Evolutionary conservation across 768 basidiomycete species (phyloP), one percentile per base, ranked within the genome.

Genomic region (Suillus plorans): DNA sequence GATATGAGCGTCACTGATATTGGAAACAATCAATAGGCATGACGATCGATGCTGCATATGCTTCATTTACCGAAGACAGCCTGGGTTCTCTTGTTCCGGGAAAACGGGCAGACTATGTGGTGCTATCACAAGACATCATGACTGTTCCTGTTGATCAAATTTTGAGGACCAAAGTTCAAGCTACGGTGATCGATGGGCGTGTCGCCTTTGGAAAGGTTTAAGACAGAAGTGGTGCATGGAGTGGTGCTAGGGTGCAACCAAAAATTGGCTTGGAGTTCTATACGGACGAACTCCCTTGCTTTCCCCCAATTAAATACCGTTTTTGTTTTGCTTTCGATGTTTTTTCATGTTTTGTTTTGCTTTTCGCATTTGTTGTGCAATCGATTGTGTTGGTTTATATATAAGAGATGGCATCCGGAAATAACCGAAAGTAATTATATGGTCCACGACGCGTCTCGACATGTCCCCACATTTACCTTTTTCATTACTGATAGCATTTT

Each of bases 1-100:
- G 41, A 36, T 1, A 37, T 1, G n/a, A 14, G 20, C 18, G 36
- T 45, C 34, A 62, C 47, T 28, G 37, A 18, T 42, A 13, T 8
- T 3, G n/a, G 59, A 69, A 36, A 66, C 18, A 16, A 25, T 8
- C 34, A 22, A 63, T 67, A 91, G 90, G 94, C 22, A 92, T 96
- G 88, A 96, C 94, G 3, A 84, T 92, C 44, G 89, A 93, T 70
- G 86, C 92, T 8, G 94, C 94, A 0, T 95, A 91, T 73, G 94
- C 95, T 18, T 90, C 91, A 0, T 95, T 96, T 77, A 86, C 86
- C 0, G 92, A 94, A 69, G 71, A 82, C 49, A 77, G 71, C 4
- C 81, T 92, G 10, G 95, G 95, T n/a, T 91, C 91, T 4, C 82
- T 97, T 45, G 83, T 85, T 47, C 75, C 82, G 1, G 94, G 94